Conservation (phyloP, 2,329 filamentous ascomycete species). For the Tolypocladium cylindrosporum region DNA sequence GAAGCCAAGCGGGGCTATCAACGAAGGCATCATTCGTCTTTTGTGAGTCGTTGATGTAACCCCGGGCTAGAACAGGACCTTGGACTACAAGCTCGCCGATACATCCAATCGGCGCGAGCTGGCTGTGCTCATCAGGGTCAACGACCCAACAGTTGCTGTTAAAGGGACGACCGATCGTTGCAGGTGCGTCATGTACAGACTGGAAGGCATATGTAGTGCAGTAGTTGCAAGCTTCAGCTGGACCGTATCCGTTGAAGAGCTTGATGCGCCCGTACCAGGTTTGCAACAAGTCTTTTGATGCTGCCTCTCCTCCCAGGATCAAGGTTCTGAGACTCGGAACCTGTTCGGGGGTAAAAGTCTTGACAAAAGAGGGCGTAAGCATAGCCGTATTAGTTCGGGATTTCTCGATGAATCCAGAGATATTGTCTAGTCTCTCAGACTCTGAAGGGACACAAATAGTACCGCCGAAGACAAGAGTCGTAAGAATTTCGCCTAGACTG, state of each 20-base stretch:
- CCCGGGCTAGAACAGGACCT: conserved; percentile 29
- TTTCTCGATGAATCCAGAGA: conserved; percentile 1
- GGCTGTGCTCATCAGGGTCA: conserved; percentile 6
- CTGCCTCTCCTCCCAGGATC: conserved; percentile 6
- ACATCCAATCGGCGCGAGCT: conserved; percentile 9
- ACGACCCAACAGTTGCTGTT: conserved; percentile 10
- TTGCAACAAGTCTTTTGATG: conserved; percentile 1
- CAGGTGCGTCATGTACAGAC: neutral
- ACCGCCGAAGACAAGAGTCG: conserved; percentile 9
- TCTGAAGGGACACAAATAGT: conserved; percentile 12
- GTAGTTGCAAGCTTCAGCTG: conserved; percentile 8
- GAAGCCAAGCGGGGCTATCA: conserved; percentile 11
- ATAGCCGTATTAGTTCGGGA: conserved; percentile 4
- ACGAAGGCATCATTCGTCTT: conserved; percentile 18
- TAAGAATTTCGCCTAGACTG: conserved; percentile 21
- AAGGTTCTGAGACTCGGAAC: conserved; percentile 6
- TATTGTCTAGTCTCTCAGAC: neutral
- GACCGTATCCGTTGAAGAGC: conserved; percentile 9
- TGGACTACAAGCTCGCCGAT: conserved; percentile 12
- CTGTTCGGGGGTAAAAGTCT: conserved; percentile 5
- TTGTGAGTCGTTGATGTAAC: conserved; percentile 31
- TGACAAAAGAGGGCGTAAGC: conserved; percentile 8
- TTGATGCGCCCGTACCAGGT: conserved; percentile 7
- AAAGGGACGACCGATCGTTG: conserved; percentile 3
- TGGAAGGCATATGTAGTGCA: neutral